These are phyloP conservation scores for Cyclanthera cordifolia DNA, from an alignment of 306 rosid species.

Conservation along the genomic window DNA sequence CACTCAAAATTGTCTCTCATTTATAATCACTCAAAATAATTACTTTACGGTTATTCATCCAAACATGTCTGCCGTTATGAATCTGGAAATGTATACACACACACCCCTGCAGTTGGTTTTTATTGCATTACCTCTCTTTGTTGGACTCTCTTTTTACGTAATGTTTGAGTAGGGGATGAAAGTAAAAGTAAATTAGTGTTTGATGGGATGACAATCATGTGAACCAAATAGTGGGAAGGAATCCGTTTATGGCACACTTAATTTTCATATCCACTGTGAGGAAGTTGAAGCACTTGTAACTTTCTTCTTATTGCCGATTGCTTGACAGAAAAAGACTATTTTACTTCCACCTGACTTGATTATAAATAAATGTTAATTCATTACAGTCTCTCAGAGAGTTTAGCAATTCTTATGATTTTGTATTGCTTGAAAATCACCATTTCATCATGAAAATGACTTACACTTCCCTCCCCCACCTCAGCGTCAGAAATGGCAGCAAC, in stretches of 20 bases:
- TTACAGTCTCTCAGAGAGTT: neutral
- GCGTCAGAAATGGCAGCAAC: constrained; percentile 61
- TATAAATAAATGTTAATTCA: neutral
- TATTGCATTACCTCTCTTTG: neutral
- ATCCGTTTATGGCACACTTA: neutral
- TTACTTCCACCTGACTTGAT: neutral
- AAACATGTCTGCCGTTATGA: too few species aligned
- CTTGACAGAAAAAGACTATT: neutral
- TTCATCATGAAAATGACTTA: neutral
- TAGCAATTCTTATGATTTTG: neutral
- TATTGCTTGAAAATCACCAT: neutral
- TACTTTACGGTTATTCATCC: too few species aligned
- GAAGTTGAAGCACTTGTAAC: neutral
- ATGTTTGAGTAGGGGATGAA: too few species aligned
- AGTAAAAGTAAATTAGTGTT: too few species aligned
- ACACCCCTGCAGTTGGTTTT: neutral
- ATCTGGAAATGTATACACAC: neutral
- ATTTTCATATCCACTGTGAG: neutral
- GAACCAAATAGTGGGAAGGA: too few species aligned
- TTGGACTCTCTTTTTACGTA: neutral
- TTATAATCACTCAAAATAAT: too few species aligned
- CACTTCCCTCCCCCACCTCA: neutral
- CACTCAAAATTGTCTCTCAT: too few species aligned
- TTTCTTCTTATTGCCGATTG: neutral
- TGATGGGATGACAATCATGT: too few species aligned